phyloP scores from a whole-genome alignment of 2,329 filamentous ascomycete genomes.

The Chrysoporthe puriensis region DNA sequence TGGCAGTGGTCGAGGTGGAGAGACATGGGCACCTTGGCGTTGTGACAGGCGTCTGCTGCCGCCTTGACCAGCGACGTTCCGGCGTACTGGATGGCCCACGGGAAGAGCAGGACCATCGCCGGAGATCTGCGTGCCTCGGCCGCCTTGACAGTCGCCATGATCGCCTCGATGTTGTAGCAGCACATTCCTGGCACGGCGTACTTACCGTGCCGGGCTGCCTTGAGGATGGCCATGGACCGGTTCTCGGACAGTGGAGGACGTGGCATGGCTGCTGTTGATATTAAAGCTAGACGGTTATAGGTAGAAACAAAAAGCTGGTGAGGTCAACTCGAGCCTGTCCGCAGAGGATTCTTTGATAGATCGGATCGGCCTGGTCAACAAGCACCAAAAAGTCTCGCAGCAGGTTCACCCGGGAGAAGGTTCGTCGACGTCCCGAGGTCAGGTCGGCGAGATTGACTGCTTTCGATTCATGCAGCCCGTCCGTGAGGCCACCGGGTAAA shows the following conservation, averaged over 20 bases:
- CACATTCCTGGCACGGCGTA: constrained; percentile 66
- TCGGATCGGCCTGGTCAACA: background rate
- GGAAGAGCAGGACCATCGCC: constrained; percentile 74
- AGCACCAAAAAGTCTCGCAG: background rate
- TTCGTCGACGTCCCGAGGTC: background rate
- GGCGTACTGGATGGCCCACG: constrained; percentile 72
- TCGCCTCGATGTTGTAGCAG: constrained; percentile 71
- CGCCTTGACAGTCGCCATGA: constrained; percentile 69
- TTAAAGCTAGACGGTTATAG: background rate
- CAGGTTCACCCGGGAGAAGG: background rate
- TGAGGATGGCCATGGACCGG: constrained; percentile 59
- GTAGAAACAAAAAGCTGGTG: too few relatives aligned
- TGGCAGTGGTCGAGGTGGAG: constrained; percentile 71
- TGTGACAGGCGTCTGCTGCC: constrained; percentile 58
- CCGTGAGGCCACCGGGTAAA: constrained; percentile 3
- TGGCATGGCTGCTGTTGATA: constrained; percentile 35
- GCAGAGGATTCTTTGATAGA: too few relatives aligned
- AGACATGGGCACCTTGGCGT: constrained; percentile 61
- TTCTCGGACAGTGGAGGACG: constrained; percentile 48
- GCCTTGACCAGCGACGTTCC: constrained; percentile 58
- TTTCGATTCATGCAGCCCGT: constrained; percentile 13
- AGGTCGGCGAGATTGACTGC: background rate
- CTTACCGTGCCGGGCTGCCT: constrained; percentile 56
- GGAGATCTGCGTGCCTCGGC: constrained; percentile 70
- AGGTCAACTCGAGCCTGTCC: background rate